phyloP scores from a whole-genome alignment of 2,329 filamentous ascomycete species.

The Pezicula neosporulosa region DNA sequence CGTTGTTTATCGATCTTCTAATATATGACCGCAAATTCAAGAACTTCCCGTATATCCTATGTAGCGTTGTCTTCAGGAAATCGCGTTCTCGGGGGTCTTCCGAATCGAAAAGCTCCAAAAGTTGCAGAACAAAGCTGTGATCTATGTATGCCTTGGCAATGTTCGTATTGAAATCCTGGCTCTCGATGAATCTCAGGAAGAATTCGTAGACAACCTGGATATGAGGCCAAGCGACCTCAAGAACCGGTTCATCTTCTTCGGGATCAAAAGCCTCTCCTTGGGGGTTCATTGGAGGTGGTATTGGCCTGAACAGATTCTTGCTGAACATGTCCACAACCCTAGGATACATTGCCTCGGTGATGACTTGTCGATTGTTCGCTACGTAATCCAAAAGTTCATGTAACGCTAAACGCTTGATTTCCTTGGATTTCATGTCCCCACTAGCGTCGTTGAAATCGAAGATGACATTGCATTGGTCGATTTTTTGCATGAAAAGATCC shows the following conservation, averaged over 20 bases:
- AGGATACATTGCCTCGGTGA: constrained; percentile 98
- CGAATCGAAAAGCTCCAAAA: constrained; percentile 97
- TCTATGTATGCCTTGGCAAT: constrained; percentile 99
- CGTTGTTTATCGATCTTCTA: constrained; percentile 97
- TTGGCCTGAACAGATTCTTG: constrained; percentile 96
- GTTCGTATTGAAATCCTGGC: constrained; percentile 99
- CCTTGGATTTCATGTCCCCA: constrained; percentile 99
- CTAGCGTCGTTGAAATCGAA: constrained; percentile 99
- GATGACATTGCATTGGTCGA: constrained; percentile 99
- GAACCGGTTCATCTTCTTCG: constrained; percentile 95
- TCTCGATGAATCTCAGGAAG: constrained; percentile 97
- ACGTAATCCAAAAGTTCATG: constrained; percentile 98
- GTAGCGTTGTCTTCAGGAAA: constrained; percentile 95
- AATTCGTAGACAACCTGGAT: constrained; percentile 99
- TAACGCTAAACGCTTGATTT: constrained; percentile 94
- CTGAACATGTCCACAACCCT: constrained; percentile 98
- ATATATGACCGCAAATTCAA: constrained; percentile 97
- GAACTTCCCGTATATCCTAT: constrained; percentile 98
- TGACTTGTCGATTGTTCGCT: constrained; percentile 96
- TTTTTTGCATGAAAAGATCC: constrained; percentile 99
- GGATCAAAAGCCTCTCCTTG: constrained; percentile 98
- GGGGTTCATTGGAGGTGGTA: constrained; percentile 94
- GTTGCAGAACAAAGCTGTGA: constrained; percentile 92
- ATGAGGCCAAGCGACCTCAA: constrained; percentile 98
- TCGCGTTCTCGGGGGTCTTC: constrained; percentile 96